Evolutionary conservation across 2,329 filamentous ascomycete species (phyloP).

Genomic region (Colletotrichum chlorophyti): DNA sequence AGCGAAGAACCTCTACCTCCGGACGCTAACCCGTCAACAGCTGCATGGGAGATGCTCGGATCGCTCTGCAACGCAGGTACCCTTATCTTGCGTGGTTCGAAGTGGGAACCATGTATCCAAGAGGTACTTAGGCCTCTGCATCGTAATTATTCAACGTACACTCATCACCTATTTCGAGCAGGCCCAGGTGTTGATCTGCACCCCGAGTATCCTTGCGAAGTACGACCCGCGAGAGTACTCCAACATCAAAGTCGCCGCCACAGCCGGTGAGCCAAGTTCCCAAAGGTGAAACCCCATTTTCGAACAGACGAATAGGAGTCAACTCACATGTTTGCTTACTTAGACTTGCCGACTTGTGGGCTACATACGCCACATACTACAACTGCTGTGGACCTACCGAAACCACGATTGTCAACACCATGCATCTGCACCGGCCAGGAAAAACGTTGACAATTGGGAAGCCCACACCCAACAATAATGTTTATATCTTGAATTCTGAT

Average conservation of each 20-base stretch:
- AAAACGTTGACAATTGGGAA: slow-evolving; percentile 58
- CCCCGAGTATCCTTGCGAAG: slow-evolving; percentile 28
- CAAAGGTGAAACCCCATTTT: not conserved
- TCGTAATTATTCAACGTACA: not conserved
- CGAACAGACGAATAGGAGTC: not conserved
- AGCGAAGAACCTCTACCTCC: not conserved
- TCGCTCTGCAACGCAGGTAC: slow-evolving; percentile 29
- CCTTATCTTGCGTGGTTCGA: slow-evolving; percentile 27
- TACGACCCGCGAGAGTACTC: slow-evolving; percentile 27
- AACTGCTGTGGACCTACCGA: slow-evolving; percentile 68
- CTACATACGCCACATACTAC: slow-evolving; percentile 54
- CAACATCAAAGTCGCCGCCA: slow-evolving; percentile 25
- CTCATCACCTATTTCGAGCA: not conserved
- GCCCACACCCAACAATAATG: slow-evolving; percentile 62
- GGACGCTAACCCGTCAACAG: slow-evolving; percentile 38
- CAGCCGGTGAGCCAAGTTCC: slow-evolving; percentile 29
- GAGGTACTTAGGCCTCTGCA: slow-evolving; percentile 2
- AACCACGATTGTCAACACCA: slow-evolving; percentile 64
- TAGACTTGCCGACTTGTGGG: slow-evolving; percentile 61
- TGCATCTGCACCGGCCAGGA: slow-evolving; percentile 38
- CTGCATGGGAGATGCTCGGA: slow-evolving; percentile 65
- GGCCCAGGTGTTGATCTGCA: slow-evolving; percentile 26
- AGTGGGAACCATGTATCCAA: slow-evolving; percentile 23
- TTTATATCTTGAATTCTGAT: slow-evolving; percentile 57
- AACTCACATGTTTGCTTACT: not conserved